phyloP scores from a whole-genome alignment of 169 alveolate species.

The Babesia divergens region DNA sequence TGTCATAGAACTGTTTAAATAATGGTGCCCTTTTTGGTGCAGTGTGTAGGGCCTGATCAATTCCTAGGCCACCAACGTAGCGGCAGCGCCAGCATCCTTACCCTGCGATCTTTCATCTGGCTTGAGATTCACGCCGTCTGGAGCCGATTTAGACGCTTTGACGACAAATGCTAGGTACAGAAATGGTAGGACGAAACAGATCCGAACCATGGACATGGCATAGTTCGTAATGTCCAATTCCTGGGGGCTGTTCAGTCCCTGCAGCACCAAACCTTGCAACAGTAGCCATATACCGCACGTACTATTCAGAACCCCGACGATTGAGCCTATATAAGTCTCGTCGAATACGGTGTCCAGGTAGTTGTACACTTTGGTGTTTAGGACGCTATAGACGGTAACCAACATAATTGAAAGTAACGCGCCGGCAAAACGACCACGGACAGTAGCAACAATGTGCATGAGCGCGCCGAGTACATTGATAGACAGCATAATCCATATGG shows the following conservation, averaged over 20 bases:
- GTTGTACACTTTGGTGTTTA: conserved; percentile 56
- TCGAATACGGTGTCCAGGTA: conserved; percentile 41
- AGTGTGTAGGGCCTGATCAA: too few relatives aligned
- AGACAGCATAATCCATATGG: conserved; percentile 26
- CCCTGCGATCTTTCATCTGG: too few relatives aligned
- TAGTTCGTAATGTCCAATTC: background rate
- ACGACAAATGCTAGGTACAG: background rate
- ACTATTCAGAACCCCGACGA: conserved; percentile 59
- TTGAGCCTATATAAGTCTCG: conserved; percentile 30
- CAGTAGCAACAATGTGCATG: conserved; percentile 21
- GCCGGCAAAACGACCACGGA: conserved; percentile 19
- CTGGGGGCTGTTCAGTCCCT: background rate
- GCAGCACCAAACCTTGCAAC: background rate
- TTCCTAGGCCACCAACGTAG: too few relatives aligned
- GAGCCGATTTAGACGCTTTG: too few relatives aligned
- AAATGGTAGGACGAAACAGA: background rate
- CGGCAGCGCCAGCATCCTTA: too few relatives aligned
- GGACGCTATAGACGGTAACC: conserved; percentile 27
- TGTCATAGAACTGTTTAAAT: too few relatives aligned
- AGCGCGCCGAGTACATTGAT: conserved; percentile 12
- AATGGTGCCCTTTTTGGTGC: too few relatives aligned
- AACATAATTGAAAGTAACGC: conserved; percentile 13
- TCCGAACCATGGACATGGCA: conserved; percentile 10
- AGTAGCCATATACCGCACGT: conserved; percentile 55
- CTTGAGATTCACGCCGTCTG: too few relatives aligned